A percentile compares a stretch with the other conserved stretches of the same genome.
These are phyloP conservation scores for Gonium pectorale DNA, from an alignment of 139 green algal species.

Conservation along the genomic window DNA sequence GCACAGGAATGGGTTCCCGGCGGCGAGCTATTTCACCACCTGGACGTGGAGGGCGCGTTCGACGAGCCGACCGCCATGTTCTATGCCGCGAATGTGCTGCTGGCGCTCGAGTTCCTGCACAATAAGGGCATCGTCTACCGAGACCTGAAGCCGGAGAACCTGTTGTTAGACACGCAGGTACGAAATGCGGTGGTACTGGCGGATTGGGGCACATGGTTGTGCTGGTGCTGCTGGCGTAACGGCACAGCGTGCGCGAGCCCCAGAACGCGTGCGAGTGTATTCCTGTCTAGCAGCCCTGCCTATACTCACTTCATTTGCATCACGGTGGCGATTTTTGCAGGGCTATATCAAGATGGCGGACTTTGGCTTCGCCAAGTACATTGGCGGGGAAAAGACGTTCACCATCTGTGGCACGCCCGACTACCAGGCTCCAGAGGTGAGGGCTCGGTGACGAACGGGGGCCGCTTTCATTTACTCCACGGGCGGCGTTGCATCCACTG, in stretches of 20 bases:
- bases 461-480: too few relatives aligned
- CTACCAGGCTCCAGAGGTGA: constrained; percentile 75
- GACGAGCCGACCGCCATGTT: constrained; percentile 76
- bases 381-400: constrained; percentile 78
- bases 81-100: constrained; percentile 83
- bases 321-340: constrained; percentile 35
- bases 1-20: constrained; percentile 79
- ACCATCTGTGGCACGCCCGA: constrained; percentile 91
- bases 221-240: too few relatives aligned
- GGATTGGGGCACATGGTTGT: too few relatives aligned
- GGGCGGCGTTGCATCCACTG: too few relatives aligned
- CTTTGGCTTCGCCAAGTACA: constrained; percentile 88
- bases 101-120: constrained; percentile 82
- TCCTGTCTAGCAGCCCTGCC: too few relatives aligned
- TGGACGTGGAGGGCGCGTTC: constrained; percentile 73
- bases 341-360: constrained; percentile 89
- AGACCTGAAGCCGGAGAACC: constrained; percentile 90
- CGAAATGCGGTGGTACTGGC: too few relatives aligned
- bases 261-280: too few relatives aligned
- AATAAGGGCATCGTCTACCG: constrained; percentile 80
- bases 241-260: too few relatives aligned
- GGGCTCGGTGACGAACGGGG: too few relatives aligned
- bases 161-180: constrained; percentile 78
- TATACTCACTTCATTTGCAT: too few relatives aligned
- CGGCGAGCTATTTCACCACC: constrained; percentile 86